A percentile compares a stretch with the other conserved stretches of the same genome.
Conservation (phyloP, 2,329 filamentous ascomycete genomes). For the Coniochaeta prunicola region DNA sequence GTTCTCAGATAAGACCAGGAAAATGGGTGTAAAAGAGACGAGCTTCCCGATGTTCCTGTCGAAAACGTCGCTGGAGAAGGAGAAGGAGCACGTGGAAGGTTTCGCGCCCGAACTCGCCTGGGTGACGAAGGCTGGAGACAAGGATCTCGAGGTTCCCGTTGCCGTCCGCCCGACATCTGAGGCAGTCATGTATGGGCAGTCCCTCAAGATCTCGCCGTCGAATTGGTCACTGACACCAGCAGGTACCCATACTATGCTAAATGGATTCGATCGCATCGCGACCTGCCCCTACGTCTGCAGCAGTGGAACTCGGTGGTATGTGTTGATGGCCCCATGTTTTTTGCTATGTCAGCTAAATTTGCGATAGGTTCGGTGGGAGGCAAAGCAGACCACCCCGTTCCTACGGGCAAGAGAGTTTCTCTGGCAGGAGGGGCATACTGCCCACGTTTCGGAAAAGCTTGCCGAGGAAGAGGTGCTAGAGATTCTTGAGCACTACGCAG, state of each 20-base stretch:
- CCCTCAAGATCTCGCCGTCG: constrained; percentile 15
- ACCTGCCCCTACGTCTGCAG: constrained; percentile 88
- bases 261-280: constrained; percentile 94
- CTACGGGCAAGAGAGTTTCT: constrained; percentile 90
- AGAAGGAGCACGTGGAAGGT: constrained; percentile 98
- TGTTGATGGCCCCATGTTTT: not conserved
- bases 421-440: constrained; percentile 94
- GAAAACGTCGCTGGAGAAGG: constrained; percentile 74
- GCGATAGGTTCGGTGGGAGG: constrained; percentile 60
- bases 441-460: constrained; percentile 75
- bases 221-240: constrained; percentile 59
- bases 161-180: constrained; percentile 63
- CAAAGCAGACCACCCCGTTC: constrained; percentile 86
- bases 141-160: constrained; percentile 76
- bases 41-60: constrained; percentile 97
- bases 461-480: constrained; percentile 82
- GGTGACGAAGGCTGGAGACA: constrained; percentile 86
- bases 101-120: constrained; percentile 90
- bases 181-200: constrained; percentile 30
- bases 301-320: constrained; percentile 82
- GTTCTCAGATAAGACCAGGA: constrained; percentile 73
- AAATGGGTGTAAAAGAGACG: constrained; percentile 86
- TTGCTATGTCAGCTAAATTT: not conserved
- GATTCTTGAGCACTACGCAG: constrained; percentile 89
- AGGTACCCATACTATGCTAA: constrained; percentile 79